These are phyloP conservation scores for Parietaria judaica DNA, from an alignment of 306 rosid species.

Conservation along the genomic window DNA sequence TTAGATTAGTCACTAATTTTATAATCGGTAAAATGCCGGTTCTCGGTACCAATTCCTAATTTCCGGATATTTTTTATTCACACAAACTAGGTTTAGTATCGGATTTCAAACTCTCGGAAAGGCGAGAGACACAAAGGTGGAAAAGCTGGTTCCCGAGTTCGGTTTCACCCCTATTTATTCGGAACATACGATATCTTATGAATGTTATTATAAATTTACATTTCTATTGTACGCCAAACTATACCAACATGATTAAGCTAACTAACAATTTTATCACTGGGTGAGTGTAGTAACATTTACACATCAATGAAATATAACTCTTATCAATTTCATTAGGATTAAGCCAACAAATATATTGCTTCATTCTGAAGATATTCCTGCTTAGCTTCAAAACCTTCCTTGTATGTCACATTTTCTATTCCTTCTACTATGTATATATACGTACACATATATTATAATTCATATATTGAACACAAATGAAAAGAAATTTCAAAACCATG, in stretches of 20 bases:
- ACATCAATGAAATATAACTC: slow-evolving; percentile 14
- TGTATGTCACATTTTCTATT: slow-evolving; percentile 20
- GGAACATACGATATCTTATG: no score
- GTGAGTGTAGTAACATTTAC: slow-evolving; percentile 12
- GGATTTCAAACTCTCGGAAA: no score
- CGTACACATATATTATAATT: slow-evolving; percentile 25
- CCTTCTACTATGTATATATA: slow-evolving; percentile 21
- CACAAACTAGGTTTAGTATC: no score
- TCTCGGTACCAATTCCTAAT: no score
- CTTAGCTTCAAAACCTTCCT: slow-evolving; percentile 22
- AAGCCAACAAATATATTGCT: slow-evolving; percentile 40
- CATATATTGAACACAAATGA: slow-evolving; percentile 1
- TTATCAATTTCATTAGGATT: slow-evolving; percentile 15
- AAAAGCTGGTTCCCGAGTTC: no score
- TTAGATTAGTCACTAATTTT: no score
- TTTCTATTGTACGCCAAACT: background rate
- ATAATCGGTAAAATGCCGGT: no score
- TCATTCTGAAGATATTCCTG: slow-evolving; percentile 61
- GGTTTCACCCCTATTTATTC: no score
- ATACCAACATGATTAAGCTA: background rate
- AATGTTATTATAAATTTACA: no score
- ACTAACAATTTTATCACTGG: slow-evolving; percentile 6
- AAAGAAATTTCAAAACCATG: slow-evolving; percentile 25
- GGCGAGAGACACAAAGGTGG: no score
- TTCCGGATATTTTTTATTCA: no score